Evolutionary conservation across 495 filamentous ascomycete species (phyloP), one percentile per base, ranked within the genome.

Genomic region (Cercophora newfieldiana): DNA sequence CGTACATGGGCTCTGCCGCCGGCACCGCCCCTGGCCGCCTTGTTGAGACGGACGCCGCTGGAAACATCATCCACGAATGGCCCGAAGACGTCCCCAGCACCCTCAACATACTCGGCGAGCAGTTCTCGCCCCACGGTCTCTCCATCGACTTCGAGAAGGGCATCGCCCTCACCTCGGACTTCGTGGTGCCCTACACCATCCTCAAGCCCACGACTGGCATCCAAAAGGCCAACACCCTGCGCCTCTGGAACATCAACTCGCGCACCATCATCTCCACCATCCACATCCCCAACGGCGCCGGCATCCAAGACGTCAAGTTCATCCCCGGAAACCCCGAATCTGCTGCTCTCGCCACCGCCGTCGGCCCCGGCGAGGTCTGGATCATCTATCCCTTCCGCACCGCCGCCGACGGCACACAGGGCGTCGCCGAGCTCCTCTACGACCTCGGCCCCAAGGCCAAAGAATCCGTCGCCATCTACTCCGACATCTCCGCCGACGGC

Each of bases 271-370:
- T 88, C 55, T 85, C 76, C 69, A 89, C 86, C 22, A 85, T 89
- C 68, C 86, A 83, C 29, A 88, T 89, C 67, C 86, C 87, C 24
- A 71, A 85, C 61, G 84, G 86, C 16, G 80, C 80, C 47, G 86
- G 86, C 53, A 88, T 88, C 63, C 85, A 89, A 75, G 86, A 89
- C 68, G 85, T 88, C 72, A 88, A 88, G 71, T 87, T 86, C 75
- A 89, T 88, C 68, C 87, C 86, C 3, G 83, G 84, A 8, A 86
- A 89, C 76, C 64, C 75, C 2, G 86, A 89, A 63, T 75, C 76
- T 22, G 86, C 86, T 25, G 86, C 86, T 28, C 77, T 89, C 22
- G 87, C 86, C 14, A 87, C 86, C 8, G 86, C 87, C 7, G 87
- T 88, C 24, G 82, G 85, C 49, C 81, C 86, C 6, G 87, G 85